Evolutionary conservation across 768 basidiomycete genomes (phyloP).

Genomic region (Coprinellus micaceus): DNA sequence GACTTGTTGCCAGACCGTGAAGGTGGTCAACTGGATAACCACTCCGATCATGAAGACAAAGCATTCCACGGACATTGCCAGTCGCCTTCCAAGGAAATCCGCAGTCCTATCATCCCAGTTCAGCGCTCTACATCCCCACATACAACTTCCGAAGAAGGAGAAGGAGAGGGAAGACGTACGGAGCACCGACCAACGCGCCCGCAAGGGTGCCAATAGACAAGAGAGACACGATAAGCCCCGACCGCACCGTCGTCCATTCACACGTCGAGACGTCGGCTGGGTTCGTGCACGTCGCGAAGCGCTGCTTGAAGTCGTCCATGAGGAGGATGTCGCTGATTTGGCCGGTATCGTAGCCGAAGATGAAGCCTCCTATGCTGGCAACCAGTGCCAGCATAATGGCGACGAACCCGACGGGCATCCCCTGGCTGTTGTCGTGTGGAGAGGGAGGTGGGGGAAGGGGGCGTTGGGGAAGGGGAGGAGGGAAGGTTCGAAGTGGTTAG

Average conservation of each 20-base stretch:
- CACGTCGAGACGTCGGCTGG: conserved; percentile 41
- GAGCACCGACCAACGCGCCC: conserved; percentile 60
- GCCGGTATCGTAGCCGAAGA: conserved; percentile 69
- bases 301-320: conserved; percentile 64
- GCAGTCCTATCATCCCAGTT: conserved; percentile 38
- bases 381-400: conserved; percentile 65
- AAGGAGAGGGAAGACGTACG: conserved; percentile 34
- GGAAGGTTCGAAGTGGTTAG: no score
- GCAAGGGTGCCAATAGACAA: conserved; percentile 67
- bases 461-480: no score
- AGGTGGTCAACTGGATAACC: conserved; percentile 52
- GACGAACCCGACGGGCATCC: conserved; percentile 57
- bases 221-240: conserved; percentile 66
- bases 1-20: conserved; percentile 59
- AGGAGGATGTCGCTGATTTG: conserved; percentile 75
- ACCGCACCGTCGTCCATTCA: conserved; percentile 51
- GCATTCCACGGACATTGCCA: conserved; percentile 64
- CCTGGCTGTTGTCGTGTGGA: conserved; percentile 46
- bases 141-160: conserved; percentile 1
- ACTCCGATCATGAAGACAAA: conserved; percentile 56
- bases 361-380: conserved; percentile 70
- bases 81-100: conserved; percentile 61
- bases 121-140: not conserved
- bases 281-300: conserved; percentile 53
- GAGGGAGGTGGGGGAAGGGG: no score